phyloP scores from a whole-genome alignment of 345 rosid genomes.

The Geranium brycei region DNA sequence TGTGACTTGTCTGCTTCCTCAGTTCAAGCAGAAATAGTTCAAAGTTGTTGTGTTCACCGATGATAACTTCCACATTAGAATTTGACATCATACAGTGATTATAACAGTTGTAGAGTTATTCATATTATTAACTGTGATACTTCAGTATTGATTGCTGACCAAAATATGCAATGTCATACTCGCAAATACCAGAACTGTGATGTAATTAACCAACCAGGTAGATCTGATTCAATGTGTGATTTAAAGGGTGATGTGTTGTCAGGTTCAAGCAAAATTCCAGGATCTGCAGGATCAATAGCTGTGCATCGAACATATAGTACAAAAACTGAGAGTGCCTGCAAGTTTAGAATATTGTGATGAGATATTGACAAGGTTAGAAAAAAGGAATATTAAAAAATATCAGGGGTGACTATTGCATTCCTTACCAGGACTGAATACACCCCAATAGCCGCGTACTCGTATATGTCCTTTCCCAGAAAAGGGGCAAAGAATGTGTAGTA shows the following conservation, averaged over 20 bases:
- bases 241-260: slow-evolving; percentile 40
- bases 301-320: slow-evolving; percentile 73
- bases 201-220: slow-evolving; percentile 26
- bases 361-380: neutral
- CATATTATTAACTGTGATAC: neutral
- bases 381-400: neutral
- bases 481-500: slow-evolving; percentile 93
- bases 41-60: neutral
- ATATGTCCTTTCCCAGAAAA: slow-evolving; percentile 61
- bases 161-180: neutral
- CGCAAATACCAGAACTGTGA: neutral
- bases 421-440: slow-evolving; percentile 74
- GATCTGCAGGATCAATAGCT: slow-evolving; percentile 92
- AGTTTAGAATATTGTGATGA: slow-evolving; percentile 3
- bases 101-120: neutral
- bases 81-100: neutral
- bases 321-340: slow-evolving; percentile 63
- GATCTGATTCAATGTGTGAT: slow-evolving; percentile 36
- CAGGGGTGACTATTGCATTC: neutral
- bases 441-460: slow-evolving; percentile 50
- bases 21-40: neutral
- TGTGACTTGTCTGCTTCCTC: too few species aligned
- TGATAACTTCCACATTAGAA: neutral
- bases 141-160: neutral
- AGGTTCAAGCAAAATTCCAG: slow-evolving; percentile 56